Evolutionary conservation across 2,329 filamentous ascomycete genomes (phyloP).

Genomic region (Colletotrichum sp.): DNA sequence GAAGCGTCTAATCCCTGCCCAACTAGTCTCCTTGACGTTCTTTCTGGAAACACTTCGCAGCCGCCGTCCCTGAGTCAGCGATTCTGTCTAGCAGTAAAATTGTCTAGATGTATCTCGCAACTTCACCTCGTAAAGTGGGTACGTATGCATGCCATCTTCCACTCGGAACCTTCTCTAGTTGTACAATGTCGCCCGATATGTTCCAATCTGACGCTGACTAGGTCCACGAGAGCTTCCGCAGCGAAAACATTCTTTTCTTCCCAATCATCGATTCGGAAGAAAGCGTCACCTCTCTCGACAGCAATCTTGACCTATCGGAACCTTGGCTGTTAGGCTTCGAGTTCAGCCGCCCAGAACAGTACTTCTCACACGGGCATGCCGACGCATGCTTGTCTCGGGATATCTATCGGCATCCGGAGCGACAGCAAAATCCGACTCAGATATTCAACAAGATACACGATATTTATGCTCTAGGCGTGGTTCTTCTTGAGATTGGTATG

Average conservation of each 20-base stretch:
- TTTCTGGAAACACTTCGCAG: rapidly evolving
- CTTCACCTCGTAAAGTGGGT: neutral
- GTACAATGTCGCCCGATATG: too few relatives aligned
- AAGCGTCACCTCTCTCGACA: too few relatives aligned
- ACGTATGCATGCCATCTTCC: too few relatives aligned
- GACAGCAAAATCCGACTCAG: neutral
- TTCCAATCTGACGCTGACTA: too few relatives aligned
- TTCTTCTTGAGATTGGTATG: neutral
- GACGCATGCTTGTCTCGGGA: neutral
- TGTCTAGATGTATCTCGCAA: neutral
- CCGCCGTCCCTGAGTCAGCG: neutral
- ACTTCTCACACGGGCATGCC: neutral
- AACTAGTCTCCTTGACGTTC: neutral
- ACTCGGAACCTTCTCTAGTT: too few relatives aligned
- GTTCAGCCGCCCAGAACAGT: neutral
- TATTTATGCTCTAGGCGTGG: neutral
- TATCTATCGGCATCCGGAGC: neutral
- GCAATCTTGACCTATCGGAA: too few relatives aligned
- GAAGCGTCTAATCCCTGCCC: rapidly evolving
- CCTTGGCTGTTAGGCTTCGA: neutral
- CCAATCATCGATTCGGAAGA: too few relatives aligned
- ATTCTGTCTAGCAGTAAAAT: neutral
- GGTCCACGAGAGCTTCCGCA: neutral
- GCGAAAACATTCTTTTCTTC: neutral
- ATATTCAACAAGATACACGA: neutral